A percentile compares a stretch with the other conserved stretches of the same genome.
These are phyloP conservation scores for Colletotrichum ledebouriae DNA, from an alignment of 2,329 filamentous ascomycete genomes.

Conservation along the genomic window DNA sequence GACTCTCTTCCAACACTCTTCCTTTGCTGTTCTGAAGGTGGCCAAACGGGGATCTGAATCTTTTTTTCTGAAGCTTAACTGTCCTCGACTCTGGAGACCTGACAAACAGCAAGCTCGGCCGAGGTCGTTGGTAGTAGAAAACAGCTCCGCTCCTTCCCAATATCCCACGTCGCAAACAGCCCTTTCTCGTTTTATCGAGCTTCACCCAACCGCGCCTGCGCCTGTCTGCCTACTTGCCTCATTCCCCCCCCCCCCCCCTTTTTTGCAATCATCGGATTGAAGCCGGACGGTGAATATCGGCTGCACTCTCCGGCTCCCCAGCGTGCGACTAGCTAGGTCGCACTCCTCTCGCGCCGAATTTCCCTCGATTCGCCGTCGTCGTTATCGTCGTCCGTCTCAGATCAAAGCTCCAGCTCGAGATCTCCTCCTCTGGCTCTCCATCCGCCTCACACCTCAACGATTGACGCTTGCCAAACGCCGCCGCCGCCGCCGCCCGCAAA, in stretches of 20 bases:
- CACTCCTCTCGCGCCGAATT: not conserved
- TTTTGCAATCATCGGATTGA: slow-evolving; percentile 4
- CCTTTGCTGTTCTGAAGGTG: slow-evolving; percentile 23
- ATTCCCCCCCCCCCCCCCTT: too few species aligned
- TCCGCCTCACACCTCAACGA: not conserved
- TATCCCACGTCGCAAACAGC: not conserved
- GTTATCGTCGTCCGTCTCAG: not conserved
- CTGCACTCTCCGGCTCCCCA: not conserved
- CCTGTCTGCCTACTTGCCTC: not conserved
- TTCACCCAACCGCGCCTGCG: not conserved
- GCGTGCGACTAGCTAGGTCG: not conserved
- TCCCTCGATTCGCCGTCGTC: too few species aligned
- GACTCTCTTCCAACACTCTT: slow-evolving; percentile 22
- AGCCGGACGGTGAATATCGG: slow-evolving; percentile 1
- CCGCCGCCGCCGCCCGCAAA: not conserved
- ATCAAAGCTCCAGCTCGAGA: not conserved
- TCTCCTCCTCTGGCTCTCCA: not conserved
- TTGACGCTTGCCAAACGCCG: not conserved
- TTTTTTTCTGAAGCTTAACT: slow-evolving; percentile 22
- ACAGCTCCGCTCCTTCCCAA: slow-evolving; percentile 10
- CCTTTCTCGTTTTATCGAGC: slow-evolving; percentile 5
- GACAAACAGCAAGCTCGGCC: slow-evolving; percentile 5
- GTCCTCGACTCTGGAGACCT: slow-evolving; percentile 5
- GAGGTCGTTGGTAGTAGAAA: slow-evolving; percentile 21
- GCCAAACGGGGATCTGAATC: slow-evolving; percentile 26